These are phyloP conservation scores for Coemansia sp. DNA, from an alignment of 192 early-diverging fungal species.

Conservation along the genomic window DNA sequence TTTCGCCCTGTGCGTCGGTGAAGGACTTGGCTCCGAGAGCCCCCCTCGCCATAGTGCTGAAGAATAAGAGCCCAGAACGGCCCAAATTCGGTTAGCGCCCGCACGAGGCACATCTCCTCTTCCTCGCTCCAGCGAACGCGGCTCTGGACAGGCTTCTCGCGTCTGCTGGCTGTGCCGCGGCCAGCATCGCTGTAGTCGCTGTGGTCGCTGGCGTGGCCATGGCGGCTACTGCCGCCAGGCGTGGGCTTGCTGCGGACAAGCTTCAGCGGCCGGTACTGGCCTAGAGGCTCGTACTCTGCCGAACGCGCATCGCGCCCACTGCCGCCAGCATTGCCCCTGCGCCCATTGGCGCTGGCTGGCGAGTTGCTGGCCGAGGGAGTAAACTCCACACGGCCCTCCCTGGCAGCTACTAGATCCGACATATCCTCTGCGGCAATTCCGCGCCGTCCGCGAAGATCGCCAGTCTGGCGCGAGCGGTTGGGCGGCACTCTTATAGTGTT, in stretches of 20 bases:
- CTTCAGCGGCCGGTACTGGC: slow-evolving; percentile 35
- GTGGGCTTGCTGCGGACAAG: not conserved
- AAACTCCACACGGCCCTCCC: slow-evolving; percentile 12
- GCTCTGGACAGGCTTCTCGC: not conserved
- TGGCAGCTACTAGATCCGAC: not conserved
- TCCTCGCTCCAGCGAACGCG: slow-evolving; percentile 26
- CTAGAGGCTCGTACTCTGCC: slow-evolving; percentile 10
- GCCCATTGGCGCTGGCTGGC: slow-evolving; percentile 3
- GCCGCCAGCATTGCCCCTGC: not conserved
- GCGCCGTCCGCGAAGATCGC: slow-evolving; percentile 35
- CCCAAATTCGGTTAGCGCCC: slow-evolving; percentile 26
- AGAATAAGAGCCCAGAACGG: slow-evolving; percentile 32
- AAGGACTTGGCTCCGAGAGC: slow-evolving; percentile 22
- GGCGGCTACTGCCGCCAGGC: not conserved
- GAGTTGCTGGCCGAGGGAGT: slow-evolving; percentile 25
- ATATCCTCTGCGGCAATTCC: slow-evolving; percentile 39
- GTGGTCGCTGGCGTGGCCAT: not conserved
- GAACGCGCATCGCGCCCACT: not conserved
- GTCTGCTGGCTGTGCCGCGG: not conserved
- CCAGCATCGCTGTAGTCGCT: not conserved
- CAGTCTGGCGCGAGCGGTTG: not conserved
- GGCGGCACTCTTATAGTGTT: not conserved
- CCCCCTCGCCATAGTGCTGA: slow-evolving; percentile 25
- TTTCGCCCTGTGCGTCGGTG: slow-evolving; percentile 28
- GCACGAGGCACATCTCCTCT: slow-evolving; percentile 41